Base-by-base conservation (phyloP, 2,329 filamentous ascomycete species). In the Lasiodiplodia sp. region DNA sequence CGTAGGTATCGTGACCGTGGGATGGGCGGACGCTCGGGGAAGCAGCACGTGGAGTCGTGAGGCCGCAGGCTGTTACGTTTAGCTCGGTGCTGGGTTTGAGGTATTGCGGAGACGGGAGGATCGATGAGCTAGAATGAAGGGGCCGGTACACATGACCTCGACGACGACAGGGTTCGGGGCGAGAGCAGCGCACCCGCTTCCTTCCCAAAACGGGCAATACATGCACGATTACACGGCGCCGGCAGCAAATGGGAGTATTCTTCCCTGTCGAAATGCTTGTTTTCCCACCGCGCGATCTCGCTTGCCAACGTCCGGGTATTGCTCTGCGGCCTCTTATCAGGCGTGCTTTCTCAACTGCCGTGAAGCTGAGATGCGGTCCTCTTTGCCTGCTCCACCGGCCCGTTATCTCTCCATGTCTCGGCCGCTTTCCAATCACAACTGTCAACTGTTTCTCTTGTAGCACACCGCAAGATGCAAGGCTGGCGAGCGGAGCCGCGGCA, bases 121-220 rank as follows among this genome's bases (percentile, higher is more conserved):
- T 28, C 23, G 21, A 47, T 28, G 40, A 34, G 47, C 44, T 14
- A 28, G 47, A 31, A 37, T 34, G 60, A 64, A 57, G 55, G 55
- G 44, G 18, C 40, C 40, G 58, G 58, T 18, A 63, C 58, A 37
- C 58, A 63, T 63, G 58, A 63, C 49, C 58, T 34, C 44, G 21
- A 18, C 12, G 5, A 34, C 47, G 58, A 31, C 60, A 60, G 56
- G 56, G 56, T 40, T 37, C 56, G 56, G 40, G 56, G 53, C 57
- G 21, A 28, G 40, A 47, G 37, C 23, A 62, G 37, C 44, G 57
- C 57, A 23, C 58, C 58, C 25, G 53, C 7, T 47, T n/a, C 38
- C 60, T 49, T 64, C 47, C 58, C 60, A 23, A 64, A 64, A 34
- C 28, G 5, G 31, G 60, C 60, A 64, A 64, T 51, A 52, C 60